Evolutionary conservation across 2,329 filamentous ascomycete species (phyloP).

Genomic region (Trichothecium sympodiale): DNA sequence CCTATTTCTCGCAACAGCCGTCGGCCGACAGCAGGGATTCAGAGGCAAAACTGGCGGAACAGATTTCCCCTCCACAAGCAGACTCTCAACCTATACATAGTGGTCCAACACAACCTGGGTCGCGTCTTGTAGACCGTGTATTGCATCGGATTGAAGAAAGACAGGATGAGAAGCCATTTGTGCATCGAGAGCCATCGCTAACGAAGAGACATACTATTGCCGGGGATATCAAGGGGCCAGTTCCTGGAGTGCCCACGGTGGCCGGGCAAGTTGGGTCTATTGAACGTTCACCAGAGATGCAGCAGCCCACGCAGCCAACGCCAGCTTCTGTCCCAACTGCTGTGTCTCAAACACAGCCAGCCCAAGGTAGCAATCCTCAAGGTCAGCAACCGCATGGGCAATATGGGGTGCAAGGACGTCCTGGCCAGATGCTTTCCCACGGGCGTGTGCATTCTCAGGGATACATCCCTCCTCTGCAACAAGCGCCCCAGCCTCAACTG

Average conservation of each 20-base stretch:
- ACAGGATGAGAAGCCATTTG: too few species aligned
- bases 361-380: not conserved
- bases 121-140: too few species aligned
- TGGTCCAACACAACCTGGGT: too few species aligned
- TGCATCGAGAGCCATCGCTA: not conserved
- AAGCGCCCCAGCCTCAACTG: constrained; percentile 1
- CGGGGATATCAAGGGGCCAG: constrained; percentile 5
- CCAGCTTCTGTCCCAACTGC: too few species aligned
- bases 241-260: constrained; percentile 5
- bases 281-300: too few species aligned
- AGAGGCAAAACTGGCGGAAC: not conserved
- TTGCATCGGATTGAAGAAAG: too few species aligned
- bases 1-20: constrained; percentile 12
- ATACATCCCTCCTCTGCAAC: constrained; percentile 2
- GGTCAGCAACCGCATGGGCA: not conserved
- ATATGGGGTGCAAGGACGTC: constrained; percentile 1
- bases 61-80: too few species aligned
- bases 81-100: too few species aligned
- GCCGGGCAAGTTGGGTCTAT: too few species aligned
- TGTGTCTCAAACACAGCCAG: not conserved
- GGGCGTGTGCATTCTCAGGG: constrained; percentile 4
- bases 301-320: too few species aligned
- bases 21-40: constrained; percentile 2
- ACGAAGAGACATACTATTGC: constrained; percentile 10
- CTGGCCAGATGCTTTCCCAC: constrained; percentile 2